Evolutionary conservation across 164 flowering plant genomes (phyloP), one percentile per base, ranked within the genome.

Genomic region (Piper longum): DNA sequence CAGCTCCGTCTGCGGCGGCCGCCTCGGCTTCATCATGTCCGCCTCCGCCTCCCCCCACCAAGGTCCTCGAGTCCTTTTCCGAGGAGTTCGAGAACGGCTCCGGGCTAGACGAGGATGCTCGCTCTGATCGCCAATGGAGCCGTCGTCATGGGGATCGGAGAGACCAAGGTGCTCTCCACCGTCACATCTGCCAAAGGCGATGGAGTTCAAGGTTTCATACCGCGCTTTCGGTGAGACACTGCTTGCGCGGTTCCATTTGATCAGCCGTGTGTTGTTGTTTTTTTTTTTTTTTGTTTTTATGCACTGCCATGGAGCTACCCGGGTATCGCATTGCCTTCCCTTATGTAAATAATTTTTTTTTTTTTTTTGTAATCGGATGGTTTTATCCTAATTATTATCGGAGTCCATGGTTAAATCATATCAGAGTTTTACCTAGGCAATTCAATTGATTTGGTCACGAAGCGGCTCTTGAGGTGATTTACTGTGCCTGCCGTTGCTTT

Each of bases 71-170:
- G 48, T 64, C 79, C 2, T 84, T 87, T 73, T 71, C 54, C 1
- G 99, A 95, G 64, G 96, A 87, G 39, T 82, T 95, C 67, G 93
- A 91, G 66, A 75, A 90, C 1, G 99, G 97, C 3, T 81, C 87
- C n/a, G n/a, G n/a, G n/a, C n/a, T n/a, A n/a, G 69, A 88, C 99
- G 2, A 97, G 97, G 3, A 85, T 85, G 68, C 76, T 88, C 16
- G 97, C 99, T n/a, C 77, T 96, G 56, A 91, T 90, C 58, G 95
- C 97, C 6, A 90, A 87, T 67, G 99, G 97, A 0, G 77, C 97
- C 2, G 95, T 87, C n/a, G 89, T 93, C n/a, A 62, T 90, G 70
- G 83, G 76, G 57, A 85, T 88, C 79, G 89, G 81, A 2, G 86
- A 85, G 67, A 93, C 96, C 13, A 84, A 79, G 60, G 97, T 93